These are phyloP conservation scores for Gamsiella multidivaricata DNA, from an alignment of 192 early-diverging fungal species.

Conservation along the genomic window DNA sequence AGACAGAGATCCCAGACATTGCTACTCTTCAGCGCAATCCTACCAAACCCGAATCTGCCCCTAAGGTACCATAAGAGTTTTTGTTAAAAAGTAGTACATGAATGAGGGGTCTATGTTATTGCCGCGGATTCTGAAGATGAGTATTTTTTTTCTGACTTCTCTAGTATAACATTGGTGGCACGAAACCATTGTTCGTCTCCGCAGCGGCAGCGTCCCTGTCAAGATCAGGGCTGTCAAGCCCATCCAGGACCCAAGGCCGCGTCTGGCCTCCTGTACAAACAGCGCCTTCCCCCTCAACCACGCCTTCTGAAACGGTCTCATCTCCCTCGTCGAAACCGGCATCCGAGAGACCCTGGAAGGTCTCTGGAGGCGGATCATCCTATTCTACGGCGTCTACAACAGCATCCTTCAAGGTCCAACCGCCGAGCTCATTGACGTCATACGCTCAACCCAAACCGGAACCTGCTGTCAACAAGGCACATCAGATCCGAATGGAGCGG, in stretches of 20 bases:
- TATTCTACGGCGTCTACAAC: constrained; percentile 10
- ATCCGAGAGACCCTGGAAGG: constrained; percentile 34
- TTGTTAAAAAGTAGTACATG: not conserved
- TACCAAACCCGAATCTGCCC: constrained; percentile 58
- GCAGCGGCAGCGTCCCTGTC: not conserved
- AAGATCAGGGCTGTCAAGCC: not conserved
- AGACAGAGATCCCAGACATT: constrained; percentile 69
- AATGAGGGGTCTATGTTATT: not conserved
- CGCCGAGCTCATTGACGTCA: constrained; percentile 24
- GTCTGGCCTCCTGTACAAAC: constrained; percentile 14
- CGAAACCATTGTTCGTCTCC: constrained; percentile 13
- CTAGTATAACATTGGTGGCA: constrained; percentile 26
- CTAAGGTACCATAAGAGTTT: constrained; percentile 31
- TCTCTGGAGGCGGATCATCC: constrained; percentile 23
- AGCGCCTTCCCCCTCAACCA: constrained; percentile 9
- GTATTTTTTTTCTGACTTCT: not conserved
- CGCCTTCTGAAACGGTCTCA: not conserved
- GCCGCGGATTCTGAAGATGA: too few species aligned
- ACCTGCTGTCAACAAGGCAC: constrained; percentile 54
- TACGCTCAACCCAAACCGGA: constrained; percentile 19
- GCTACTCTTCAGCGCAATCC: constrained; percentile 60
- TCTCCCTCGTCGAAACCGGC: constrained; percentile 13
- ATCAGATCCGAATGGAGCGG: constrained; percentile 38
- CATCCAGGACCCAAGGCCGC: constrained; percentile 4
- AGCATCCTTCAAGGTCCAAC: constrained; percentile 37